Base-by-base conservation (phyloP, 2,329 filamentous ascomycete genomes). In the Apiospora marii region DNA sequence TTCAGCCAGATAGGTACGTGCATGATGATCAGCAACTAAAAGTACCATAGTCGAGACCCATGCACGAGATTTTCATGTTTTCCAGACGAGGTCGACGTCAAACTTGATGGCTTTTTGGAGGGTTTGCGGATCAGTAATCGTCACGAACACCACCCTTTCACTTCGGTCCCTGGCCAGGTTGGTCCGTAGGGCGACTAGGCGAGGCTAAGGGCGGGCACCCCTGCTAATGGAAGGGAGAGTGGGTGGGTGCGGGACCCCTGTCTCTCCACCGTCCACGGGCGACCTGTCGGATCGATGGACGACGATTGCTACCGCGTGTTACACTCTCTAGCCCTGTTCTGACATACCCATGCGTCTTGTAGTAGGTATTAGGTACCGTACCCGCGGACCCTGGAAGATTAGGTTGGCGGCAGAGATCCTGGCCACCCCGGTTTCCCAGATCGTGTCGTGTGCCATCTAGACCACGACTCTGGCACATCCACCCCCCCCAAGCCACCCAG, bases 261-360 rank as follows among this genome's bases (percentile, higher is more conserved):
- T 58, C 14, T 30, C 30, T 61, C 30, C 19, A 64, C 27, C 37
- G 10, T 30, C 58, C 58, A 41, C 58, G 46, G n/a, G n/a, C 58
- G 58, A 64, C 58, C 58, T 64, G 58, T 64, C 58, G 58, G 34
- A n/a, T 64, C 10, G 34, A 64, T 12, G 58, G 19, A n/a, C 7
- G 34, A 19, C 34, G 34, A n/a, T 19, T 64, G 34, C 34, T 13
- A 12, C 19, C 13, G 4, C 41, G 22, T 64, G 58, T 64, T 24
- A 64, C 58, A 64, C 34, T 4, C 13, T 37, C 5, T 41, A 41
- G 30, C 58, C 58, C 30, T 64, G 58, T n/a, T 64, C 58, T 41
- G 58, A 64, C 58, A 64, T 64, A 64, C 34, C 58, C 58, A 41
- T 37, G 58, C 19, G 30, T 27, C 12, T 13, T 10, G 8, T 41